A percentile compares a stretch with the other conserved stretches of the same genome.
Evolutionary conservation across 768 basidiomycete genomes (phyloP).

Genomic region (Gloeophyllum trabeum): DNA sequence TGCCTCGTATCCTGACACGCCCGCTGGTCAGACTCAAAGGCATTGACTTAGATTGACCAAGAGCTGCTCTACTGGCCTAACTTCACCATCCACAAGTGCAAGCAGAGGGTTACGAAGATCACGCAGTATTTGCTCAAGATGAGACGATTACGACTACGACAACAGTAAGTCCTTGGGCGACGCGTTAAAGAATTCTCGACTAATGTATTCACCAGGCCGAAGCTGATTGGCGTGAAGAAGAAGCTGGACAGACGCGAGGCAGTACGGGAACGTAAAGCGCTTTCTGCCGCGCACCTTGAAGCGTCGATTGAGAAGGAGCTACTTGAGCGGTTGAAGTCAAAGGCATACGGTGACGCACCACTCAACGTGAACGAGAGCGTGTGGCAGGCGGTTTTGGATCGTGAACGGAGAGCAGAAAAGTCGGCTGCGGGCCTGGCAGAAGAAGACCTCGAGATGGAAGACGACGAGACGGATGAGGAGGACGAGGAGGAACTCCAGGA

Average conservation of each 20-base stretch:
- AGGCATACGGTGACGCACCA: conserved; percentile 95
- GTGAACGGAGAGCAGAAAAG: conserved; percentile 39
- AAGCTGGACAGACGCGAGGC: conserved; percentile 91
- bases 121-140: conserved; percentile 99
- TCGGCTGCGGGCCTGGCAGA: conserved; percentile 34
- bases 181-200: not conserved
- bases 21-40: not conserved
- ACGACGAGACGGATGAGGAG: conserved; percentile 46
- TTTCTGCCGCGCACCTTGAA: conserved; percentile 92
- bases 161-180: conserved; percentile 49
- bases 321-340: conserved; percentile 88
- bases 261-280: conserved; percentile 88
- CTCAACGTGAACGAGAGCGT: conserved; percentile 97
- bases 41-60: conserved; percentile 67
- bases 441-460: conserved; percentile 32
- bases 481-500: conserved; percentile 40
- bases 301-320: conserved; percentile 93
- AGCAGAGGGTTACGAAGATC: conserved; percentile 97
- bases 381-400: conserved; percentile 86
- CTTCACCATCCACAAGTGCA: conserved; percentile 96
- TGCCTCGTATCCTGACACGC: conserved; percentile 3
- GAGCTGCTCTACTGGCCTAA: conserved; percentile 98
- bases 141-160: conserved; percentile 77
- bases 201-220: conserved; percentile 45
- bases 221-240: conserved; percentile 92